Evolutionary conservation across 257 asterid species (phyloP).

Genomic region (Thymus mandschuricus): DNA sequence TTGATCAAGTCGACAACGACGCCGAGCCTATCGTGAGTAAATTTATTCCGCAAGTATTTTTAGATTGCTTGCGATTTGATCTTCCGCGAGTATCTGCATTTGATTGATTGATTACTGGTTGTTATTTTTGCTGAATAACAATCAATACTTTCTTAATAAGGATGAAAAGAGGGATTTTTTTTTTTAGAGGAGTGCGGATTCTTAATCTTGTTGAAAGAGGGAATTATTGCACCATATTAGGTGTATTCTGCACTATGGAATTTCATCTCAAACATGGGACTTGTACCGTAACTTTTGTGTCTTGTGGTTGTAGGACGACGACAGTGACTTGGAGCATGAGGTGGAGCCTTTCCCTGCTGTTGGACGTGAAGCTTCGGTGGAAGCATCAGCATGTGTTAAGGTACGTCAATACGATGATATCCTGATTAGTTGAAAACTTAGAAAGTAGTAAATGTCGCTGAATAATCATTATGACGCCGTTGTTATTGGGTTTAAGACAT

Average conservation of each 20-base stretch:
- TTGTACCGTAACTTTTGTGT: slow-evolving; percentile 17
- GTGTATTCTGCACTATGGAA: not conserved
- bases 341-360: slow-evolving; percentile 70
- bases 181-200: slow-evolving; percentile 4
- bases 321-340: slow-evolving; percentile 82
- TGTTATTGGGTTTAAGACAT: not conserved
- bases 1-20: slow-evolving; percentile 46
- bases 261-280: slow-evolving; percentile 14
- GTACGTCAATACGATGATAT: slow-evolving; percentile 35
- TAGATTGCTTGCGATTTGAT: not conserved
- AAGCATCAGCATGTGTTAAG: slow-evolving; percentile 85
- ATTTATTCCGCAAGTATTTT: not conserved
- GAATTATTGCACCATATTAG: not conserved
- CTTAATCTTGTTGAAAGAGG: not conserved
- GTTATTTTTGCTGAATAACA: not conserved
- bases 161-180: not conserved
- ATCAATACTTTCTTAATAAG: not conserved
- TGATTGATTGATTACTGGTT: not conserved
- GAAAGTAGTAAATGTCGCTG: not conserved
- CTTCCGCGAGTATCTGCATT: not conserved
- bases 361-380: slow-evolving; percentile 68
- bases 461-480: slow-evolving; percentile 3
- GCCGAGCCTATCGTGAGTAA: slow-evolving; percentile 56
- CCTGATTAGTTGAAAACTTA: not conserved
- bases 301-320: slow-evolving; percentile 68